Conservation (phyloP, 2,329 filamentous ascomycete species). For the Aspergillus oerlinghausenensis region DNA sequence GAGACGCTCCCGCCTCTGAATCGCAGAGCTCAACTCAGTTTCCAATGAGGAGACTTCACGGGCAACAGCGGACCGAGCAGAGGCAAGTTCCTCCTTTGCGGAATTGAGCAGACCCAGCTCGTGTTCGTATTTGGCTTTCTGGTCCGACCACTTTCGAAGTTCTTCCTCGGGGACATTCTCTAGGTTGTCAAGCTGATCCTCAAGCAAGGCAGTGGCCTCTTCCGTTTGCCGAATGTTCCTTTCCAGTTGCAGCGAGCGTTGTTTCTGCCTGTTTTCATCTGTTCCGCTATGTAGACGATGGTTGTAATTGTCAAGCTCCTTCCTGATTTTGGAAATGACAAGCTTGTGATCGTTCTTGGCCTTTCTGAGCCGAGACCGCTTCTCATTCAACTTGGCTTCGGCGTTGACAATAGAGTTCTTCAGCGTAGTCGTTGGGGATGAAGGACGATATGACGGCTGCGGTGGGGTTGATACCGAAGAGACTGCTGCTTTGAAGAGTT, state of each 20-base stretch:
- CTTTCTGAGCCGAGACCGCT: slow-evolving; percentile 55
- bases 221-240: slow-evolving; percentile 61
- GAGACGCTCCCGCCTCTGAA: slow-evolving; percentile 58
- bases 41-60: slow-evolving; percentile 50
- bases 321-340: slow-evolving; percentile 53
- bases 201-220: slow-evolving; percentile 54
- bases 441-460: slow-evolving; percentile 57
- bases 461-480: slow-evolving; percentile 45
- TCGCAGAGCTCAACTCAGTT: slow-evolving; percentile 48
- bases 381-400: slow-evolving; percentile 57
- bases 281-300: slow-evolving; percentile 56
- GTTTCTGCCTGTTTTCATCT: slow-evolving; percentile 59
- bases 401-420: slow-evolving; percentile 61
- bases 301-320: slow-evolving; percentile 57
- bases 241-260: slow-evolving; percentile 57
- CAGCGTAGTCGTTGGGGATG: slow-evolving; percentile 60
- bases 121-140: slow-evolving; percentile 52
- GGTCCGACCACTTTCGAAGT: slow-evolving; percentile 47
- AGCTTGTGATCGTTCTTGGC: slow-evolving; percentile 59
- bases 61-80: slow-evolving; percentile 47
- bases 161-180: slow-evolving; percentile 57
- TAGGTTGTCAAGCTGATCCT: slow-evolving; percentile 50
- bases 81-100: slow-evolving; percentile 48
- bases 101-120: slow-evolving; percentile 49
- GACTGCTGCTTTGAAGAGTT: slow-evolving; percentile 18